Evolutionary conservation across 2,329 filamentous ascomycete genomes (phyloP), one percentile per base, ranked within the genome.

Genomic region (Hymenoscyphus fraxineus): DNA sequence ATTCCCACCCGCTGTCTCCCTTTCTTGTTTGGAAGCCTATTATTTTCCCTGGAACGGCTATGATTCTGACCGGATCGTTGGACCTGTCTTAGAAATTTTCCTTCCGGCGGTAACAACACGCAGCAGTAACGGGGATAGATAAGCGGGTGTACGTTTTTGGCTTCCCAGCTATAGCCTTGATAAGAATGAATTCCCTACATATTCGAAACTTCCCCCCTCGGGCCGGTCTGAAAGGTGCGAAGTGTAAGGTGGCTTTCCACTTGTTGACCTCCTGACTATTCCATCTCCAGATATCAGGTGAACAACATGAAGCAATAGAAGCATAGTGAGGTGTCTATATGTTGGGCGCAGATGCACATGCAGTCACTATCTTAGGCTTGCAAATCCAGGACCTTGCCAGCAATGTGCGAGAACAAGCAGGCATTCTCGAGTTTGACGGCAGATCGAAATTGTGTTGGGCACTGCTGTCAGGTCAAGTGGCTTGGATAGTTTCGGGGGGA

Each of bases 251-350:
- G 56, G 58, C 58, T 57, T 44, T 58, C 62, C 62, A 58, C 39
- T 47, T 32, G 44, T 59, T 44, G 54, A 16, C 56, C 57, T 59
- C 32, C 58, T 60, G n/a, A 60, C 57, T 22, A 40, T 22, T 38
- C 31, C 6, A 44, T 27, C 16, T 12, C 31, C n/a, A 31, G 15
- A 39, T 44, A 47, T 64, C 62, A 64, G 62, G 62, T 60, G 62
- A 60, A 64, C 60, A 60, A 47, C 47, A 22, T 35, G 15, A 47
- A 35, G 54, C 10, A 44, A 32, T 27, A 27, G 38, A 64, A 47
- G 62, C 62, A 64, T 15, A 60, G 56, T 60, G 62, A 64, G 51
- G 35, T 64, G 58, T 64, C 38, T 19, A 35, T 27, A 35, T 40
- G 44, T 60, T 60, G 62, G 62, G 62, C 9, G 35, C 47, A 35